A percentile compares a stretch with the other conserved stretches of the same genome.
These are phyloP conservation scores for Colletotrichum magnum DNA, from an alignment of 2,329 filamentous ascomycete genomes.

Conservation along the genomic window DNA sequence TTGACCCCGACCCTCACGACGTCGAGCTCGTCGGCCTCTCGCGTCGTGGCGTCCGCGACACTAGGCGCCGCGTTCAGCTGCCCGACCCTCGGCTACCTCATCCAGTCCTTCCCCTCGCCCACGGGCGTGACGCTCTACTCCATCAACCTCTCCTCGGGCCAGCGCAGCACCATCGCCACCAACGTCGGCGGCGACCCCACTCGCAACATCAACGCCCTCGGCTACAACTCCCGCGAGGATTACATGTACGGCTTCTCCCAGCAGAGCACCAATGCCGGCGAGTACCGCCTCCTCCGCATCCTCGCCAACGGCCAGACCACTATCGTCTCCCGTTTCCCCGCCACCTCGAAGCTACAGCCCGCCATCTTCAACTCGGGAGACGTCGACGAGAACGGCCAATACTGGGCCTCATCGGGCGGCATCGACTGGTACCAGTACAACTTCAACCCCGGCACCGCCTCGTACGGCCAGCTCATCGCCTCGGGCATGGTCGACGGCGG, in stretches of 20 bases:
- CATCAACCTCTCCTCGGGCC: slow-evolving; percentile 40
- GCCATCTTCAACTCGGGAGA: slow-evolving; percentile 41
- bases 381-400: slow-evolving; percentile 43
- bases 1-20: not conserved
- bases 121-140: slow-evolving; percentile 31
- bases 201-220: slow-evolving; percentile 44
- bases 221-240: slow-evolving; percentile 45
- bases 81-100: slow-evolving; percentile 38
- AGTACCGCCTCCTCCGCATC: slow-evolving; percentile 43
- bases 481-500: slow-evolving; percentile 14
- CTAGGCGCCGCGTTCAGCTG: slow-evolving; percentile 32
- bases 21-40: slow-evolving; percentile 2
- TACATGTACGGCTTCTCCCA: slow-evolving; percentile 43
- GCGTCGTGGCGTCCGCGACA: slow-evolving; percentile 22
- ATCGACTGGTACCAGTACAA: slow-evolving; percentile 42
- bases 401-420: slow-evolving; percentile 40
- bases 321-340: slow-evolving; percentile 12
- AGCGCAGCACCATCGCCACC: not conserved
- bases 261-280: not conserved
- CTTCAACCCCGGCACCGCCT: slow-evolving; percentile 40
- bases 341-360: not conserved
- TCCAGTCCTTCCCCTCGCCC: slow-evolving; percentile 18
- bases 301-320: slow-evolving; percentile 36
- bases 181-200: slow-evolving; percentile 17
- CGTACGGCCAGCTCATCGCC: slow-evolving; percentile 32